Percentiles rank a stretch among this genome's conserved stretches.
These are phyloP conservation scores for Hevea brasiliensis DNA, from an alignment of 345 rosid genomes.

Conservation along the genomic window DNA sequence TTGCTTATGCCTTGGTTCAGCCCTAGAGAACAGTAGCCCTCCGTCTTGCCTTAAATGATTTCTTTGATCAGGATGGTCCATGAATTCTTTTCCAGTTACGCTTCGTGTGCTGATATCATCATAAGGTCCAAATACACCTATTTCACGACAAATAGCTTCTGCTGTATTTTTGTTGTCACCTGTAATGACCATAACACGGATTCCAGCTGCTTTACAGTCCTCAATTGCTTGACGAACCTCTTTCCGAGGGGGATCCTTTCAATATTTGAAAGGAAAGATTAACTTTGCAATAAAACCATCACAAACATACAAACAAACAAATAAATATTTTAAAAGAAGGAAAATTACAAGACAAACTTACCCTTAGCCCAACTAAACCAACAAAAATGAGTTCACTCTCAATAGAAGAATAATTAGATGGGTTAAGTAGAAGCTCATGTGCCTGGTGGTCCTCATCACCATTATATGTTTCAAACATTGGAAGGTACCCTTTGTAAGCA, in stretches of 20 bases:
- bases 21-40: constrained; percentile 89
- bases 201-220: constrained; percentile 96
- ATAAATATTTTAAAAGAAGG: background rate
- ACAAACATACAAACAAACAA: constrained; percentile 4
- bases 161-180: constrained; percentile 97
- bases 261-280: constrained; percentile 13
- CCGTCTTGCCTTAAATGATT: constrained; percentile 64
- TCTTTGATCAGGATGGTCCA: constrained; percentile 56
- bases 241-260: constrained; percentile 94
- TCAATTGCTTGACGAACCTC: constrained; percentile 92
- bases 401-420: constrained; percentile 66
- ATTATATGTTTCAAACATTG: constrained; percentile 65
- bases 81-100: constrained; percentile 80
- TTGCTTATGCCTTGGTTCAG: constrained; percentile 97
- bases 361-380: constrained; percentile 89
- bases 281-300: constrained; percentile 11
- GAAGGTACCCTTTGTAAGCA: constrained; percentile 61
- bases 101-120: constrained; percentile 69
- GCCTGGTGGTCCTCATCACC: constrained; percentile 94
- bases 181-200: constrained; percentile 93
- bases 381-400: constrained; percentile 76
- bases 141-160: constrained; percentile 91
- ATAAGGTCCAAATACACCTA: constrained; percentile 76
- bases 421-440: constrained; percentile 74
- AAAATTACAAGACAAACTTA: constrained; percentile 30